Conservation (phyloP, 2,329 filamentous ascomycete species). For the Botrytis medusae region DNA sequence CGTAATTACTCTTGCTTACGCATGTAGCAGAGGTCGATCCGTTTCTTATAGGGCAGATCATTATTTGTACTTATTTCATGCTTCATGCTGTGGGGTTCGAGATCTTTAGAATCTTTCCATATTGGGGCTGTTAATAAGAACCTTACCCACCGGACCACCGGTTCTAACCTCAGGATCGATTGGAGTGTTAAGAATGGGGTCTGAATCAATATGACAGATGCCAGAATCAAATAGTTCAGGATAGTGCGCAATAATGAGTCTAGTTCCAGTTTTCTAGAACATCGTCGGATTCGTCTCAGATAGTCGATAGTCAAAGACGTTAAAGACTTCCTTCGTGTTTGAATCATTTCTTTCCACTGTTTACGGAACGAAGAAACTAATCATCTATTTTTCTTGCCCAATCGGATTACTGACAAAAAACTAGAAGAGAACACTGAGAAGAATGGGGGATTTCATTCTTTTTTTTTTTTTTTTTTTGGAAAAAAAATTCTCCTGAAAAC, state of each 20-base stretch:
- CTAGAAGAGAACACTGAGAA: not conserved
- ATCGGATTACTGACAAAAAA: not conserved
- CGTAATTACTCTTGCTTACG: not conserved
- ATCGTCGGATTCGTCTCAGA: not conserved
- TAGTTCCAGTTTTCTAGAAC: slow-evolving; percentile 7
- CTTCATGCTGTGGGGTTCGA: not conserved
- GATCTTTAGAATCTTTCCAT: not conserved
- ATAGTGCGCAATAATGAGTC: slow-evolving; percentile 2
- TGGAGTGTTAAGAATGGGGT: slow-evolving; percentile 8
- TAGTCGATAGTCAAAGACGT: not conserved
- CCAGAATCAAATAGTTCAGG: not conserved
- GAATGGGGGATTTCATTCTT: not conserved
- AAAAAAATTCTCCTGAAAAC: not conserved
- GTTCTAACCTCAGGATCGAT: slow-evolving; percentile 1
- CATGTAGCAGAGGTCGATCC: not conserved
- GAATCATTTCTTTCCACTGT: not conserved
- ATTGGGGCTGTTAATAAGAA: not conserved
- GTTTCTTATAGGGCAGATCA: slow-evolving; percentile 4
- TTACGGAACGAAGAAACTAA: not conserved
- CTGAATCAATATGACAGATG: slow-evolving; percentile 9
- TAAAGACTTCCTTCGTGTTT: not conserved
- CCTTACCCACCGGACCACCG: slow-evolving; percentile 11
- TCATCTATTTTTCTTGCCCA: not conserved
- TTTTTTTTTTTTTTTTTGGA: too few species aligned
- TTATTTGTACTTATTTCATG: not conserved